Conservation (phyloP, 73 alveolate genomes). For the Paramecium octaurelia region DNA sequence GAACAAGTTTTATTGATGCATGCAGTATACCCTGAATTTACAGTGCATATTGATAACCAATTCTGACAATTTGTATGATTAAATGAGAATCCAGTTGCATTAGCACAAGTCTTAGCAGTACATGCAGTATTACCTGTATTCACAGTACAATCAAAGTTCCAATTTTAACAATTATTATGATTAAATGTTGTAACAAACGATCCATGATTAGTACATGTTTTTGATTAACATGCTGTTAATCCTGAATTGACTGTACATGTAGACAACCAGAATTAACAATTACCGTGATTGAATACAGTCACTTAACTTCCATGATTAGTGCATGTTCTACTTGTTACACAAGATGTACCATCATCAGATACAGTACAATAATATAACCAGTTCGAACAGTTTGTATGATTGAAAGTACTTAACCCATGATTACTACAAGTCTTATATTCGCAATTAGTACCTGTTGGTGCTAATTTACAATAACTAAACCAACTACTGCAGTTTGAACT, state of each 20-base stretch:
- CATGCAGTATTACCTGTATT: conserved; percentile 34
- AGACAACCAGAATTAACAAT: conserved; percentile 21
- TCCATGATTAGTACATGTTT: conserved; percentile 38
- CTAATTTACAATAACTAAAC: not conserved
- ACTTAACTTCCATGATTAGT: not conserved
- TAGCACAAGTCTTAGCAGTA: conserved; percentile 1
- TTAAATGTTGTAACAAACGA: not conserved
- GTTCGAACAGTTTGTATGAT: not conserved
- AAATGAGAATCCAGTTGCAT: not conserved
- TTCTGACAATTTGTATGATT: conserved; percentile 14
- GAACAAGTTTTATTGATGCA: conserved; percentile 23
- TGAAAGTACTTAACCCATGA: not conserved
- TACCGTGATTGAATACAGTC: not conserved
- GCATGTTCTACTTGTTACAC: conserved; percentile 17
- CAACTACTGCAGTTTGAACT: not conserved
- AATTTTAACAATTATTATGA: conserved; percentile 8
- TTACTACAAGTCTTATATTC: not conserved
- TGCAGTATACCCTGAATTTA: not conserved
- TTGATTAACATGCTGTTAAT: not conserved
- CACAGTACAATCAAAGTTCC: not conserved
- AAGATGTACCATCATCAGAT: not conserved
- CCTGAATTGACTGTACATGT: conserved; percentile 45
- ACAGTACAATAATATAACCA: conserved; percentile 33
- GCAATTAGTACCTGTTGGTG: not conserved
- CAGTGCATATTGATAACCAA: conserved; percentile 26